Percentiles rank a stretch among this genome's conserved stretches.
Conservation (phyloP, 176 grass and related monocot species). For the Triticum aestivum region IWGSC_CS_RefSeq_v2.1 NC_057813.1:673251245-673251744, state of each 20-base stretch:
- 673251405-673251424: neutral
- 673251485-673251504: neutral
- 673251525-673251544: neutral
- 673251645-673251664: too few species aligned
- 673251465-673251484: neutral
- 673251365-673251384: neutral
- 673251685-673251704: too few species aligned
- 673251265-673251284: neutral
- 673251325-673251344: neutral
- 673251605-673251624: too few species aligned
- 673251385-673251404: neutral
- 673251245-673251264: too few species aligned
- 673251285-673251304: neutral
- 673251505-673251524: neutral
- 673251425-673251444: neutral
- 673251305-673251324: neutral
- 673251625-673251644: too few species aligned
- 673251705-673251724: neutral
- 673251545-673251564: neutral
- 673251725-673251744: neutral
- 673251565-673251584: too few species aligned
- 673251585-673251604: too few species aligned
- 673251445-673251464: neutral
- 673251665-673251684: too few species aligned
- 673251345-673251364: neutral